Evolutionary conservation across 257 asterid genomes (phyloP).

Genomic region (Fraxinus anomala): DNA sequence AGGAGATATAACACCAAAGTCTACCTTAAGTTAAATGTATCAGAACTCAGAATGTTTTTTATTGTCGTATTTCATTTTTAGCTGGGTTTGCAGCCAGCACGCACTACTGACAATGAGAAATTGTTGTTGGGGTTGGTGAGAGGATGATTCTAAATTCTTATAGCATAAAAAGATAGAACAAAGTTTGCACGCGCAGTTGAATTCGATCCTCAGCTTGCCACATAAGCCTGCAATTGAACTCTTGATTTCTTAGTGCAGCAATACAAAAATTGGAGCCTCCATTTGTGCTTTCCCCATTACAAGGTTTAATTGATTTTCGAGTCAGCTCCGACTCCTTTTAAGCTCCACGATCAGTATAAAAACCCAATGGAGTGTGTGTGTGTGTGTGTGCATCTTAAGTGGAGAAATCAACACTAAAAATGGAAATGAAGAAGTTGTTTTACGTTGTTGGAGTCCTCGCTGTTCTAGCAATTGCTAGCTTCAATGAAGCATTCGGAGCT

Average conservation of each 20-base stretch:
- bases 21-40: no score
- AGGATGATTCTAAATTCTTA: not conserved
- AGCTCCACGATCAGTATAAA: constrained; percentile 30
- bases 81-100: not conserved
- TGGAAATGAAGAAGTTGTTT: constrained; percentile 19
- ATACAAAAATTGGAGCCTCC: constrained; percentile 22
- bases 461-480: constrained; percentile 22
- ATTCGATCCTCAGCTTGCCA: constrained; percentile 8
- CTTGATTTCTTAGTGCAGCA: constrained; percentile 26
- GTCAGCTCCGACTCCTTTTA: constrained; percentile 21
- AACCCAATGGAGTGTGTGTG: constrained; percentile 16
- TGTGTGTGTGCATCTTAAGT: not conserved
- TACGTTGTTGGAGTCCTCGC: constrained; percentile 35
- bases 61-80: not conserved
- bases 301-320: constrained; percentile 28
- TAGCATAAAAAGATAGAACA: no score
- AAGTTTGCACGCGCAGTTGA: no score
- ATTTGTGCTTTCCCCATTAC: constrained; percentile 44
- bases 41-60: not conserved
- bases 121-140: constrained; percentile 29
- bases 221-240: constrained; percentile 6
- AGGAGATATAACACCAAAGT: no score
- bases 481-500: constrained; percentile 41
- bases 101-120: not conserved
- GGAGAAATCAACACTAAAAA: not conserved